phyloP scores from a whole-genome alignment of 495 filamentous ascomycete species.

The Barbatosphaeria neglecta region DNA sequence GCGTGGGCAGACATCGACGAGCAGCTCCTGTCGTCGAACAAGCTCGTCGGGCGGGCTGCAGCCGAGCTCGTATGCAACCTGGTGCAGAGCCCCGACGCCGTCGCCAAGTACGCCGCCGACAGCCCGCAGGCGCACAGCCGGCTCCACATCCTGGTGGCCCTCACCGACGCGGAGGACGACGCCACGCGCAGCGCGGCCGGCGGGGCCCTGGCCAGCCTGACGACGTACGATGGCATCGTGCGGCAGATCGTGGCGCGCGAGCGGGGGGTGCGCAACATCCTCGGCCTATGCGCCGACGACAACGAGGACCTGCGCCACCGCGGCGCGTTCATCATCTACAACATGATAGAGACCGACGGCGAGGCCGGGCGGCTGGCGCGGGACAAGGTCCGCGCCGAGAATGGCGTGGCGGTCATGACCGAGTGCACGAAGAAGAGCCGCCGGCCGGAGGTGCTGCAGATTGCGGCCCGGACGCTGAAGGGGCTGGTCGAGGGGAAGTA shows the following conservation, averaged over 20 bases:
- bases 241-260: conserved; percentile 55
- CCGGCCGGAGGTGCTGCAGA: conserved; percentile 51
- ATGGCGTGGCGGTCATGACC: conserved; percentile 49
- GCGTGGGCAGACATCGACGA: conserved; percentile 70
- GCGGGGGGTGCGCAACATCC: conserved; percentile 54
- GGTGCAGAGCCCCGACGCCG: conserved; percentile 61
- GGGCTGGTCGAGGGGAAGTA: conserved; percentile 35
- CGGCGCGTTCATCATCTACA: conserved; percentile 64
- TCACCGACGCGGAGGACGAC: conserved; percentile 73
- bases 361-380: conserved; percentile 38
- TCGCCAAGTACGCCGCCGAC: conserved; percentile 65
- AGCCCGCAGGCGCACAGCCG: conserved; percentile 54
- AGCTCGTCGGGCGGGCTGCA: conserved; percentile 67
- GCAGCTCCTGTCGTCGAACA: conserved; percentile 63
- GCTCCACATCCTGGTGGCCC: conserved; percentile 71
- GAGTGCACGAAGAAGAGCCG: conserved; percentile 52
- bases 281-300: conserved; percentile 66
- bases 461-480: conserved; percentile 52
- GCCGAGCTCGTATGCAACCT: conserved; percentile 90
- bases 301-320: conserved; percentile 64
- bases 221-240: conserved; percentile 62
- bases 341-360: conserved; percentile 42
- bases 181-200: conserved; percentile 75
- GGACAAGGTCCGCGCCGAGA: conserved; percentile 30
- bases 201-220: conserved; percentile 75